A percentile compares a stretch with the other conserved stretches of the same genome.
Evolutionary conservation across 306 rosid species (phyloP).

Genomic region (barrel medic (Medicago truncatula)): DNA sequence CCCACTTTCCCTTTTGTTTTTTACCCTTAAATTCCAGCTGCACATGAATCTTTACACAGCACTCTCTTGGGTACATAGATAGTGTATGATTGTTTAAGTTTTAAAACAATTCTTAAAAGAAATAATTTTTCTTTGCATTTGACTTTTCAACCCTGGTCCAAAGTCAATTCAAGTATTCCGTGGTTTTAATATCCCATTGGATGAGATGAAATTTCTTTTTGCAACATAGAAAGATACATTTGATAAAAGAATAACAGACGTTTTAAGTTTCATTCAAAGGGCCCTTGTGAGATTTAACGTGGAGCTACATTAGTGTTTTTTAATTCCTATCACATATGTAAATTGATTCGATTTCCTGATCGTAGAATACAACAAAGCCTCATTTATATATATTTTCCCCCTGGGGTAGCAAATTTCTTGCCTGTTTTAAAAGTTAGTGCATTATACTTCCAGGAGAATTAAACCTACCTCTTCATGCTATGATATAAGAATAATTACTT

Average conservation of each 20-base stretch:
- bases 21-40: background rate
- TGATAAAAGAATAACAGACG: background rate
- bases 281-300: background rate
- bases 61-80: background rate
- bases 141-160: background rate
- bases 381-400: no score
- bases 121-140: background rate
- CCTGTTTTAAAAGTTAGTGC: no score
- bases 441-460: background rate
- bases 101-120: background rate
- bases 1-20: background rate
- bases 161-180: background rate
- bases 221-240: slow-evolving; percentile 1
- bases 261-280: slow-evolving; percentile 24
- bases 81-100: background rate
- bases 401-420: background rate
- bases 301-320: slow-evolving; percentile 19
- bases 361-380: background rate
- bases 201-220: slow-evolving; percentile 22
- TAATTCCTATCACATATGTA: background rate
- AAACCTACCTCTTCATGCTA: background rate
- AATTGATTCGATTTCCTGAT: slow-evolving; percentile 21
- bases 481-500: background rate
- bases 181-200: background rate
- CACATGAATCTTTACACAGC: background rate